Base-by-base conservation (phyloP, 768 basidiomycete genomes). In the Trametes maxima region DNA sequence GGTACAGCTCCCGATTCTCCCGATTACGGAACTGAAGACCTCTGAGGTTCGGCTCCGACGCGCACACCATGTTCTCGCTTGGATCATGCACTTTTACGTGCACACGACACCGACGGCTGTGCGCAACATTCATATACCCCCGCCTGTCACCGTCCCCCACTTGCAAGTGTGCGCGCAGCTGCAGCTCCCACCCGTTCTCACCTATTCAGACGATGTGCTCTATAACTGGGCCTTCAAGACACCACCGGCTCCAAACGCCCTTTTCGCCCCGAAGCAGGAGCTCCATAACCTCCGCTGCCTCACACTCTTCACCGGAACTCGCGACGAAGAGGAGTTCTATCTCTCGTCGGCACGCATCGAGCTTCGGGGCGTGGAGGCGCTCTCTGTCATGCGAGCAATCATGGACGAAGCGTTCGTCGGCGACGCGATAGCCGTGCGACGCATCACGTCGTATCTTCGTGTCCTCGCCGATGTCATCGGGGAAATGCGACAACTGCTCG, bases 151-250 rank as follows among this genome's bases (percentile, higher is more conserved):
- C 10, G 72, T 93, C 5, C 95, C 95, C 1, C 82, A 94, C 36
- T 79, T 94, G 19, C 80, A 85, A 57, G 82, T 94, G 16, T 90
- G 85, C 22, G 72, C 78, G 0, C 76, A 87, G 46, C 84, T 97
- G 11, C 86, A 90, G 56, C 76, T 97, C 1, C 95, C 95, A 0
- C 94, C 95, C 0, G 79, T 96, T 42, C 80, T 94, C 59, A 97
- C 94, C 3, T 97, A 94, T 71, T 88, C 94, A 11, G 94, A 96
- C 71, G 89, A 88, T 28, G 94, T 97, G 8, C 82, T 97, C 25
- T 97, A 94, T 76, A 96, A 96, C 72, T 92, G 89, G 88, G 71
- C 68, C 5, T 70, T 70, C 61, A 73, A 69, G 46, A 48, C n/a
- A 7, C 59, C 64, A 14, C 60, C 68, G n/a, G 28, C 60, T 42